Evolutionary conservation across 225 moss, liverwort and hornwort genomes (phyloP), one percentile per base, ranked within the genome.

Genomic region (Physcomitrellopsis africana): DNA sequence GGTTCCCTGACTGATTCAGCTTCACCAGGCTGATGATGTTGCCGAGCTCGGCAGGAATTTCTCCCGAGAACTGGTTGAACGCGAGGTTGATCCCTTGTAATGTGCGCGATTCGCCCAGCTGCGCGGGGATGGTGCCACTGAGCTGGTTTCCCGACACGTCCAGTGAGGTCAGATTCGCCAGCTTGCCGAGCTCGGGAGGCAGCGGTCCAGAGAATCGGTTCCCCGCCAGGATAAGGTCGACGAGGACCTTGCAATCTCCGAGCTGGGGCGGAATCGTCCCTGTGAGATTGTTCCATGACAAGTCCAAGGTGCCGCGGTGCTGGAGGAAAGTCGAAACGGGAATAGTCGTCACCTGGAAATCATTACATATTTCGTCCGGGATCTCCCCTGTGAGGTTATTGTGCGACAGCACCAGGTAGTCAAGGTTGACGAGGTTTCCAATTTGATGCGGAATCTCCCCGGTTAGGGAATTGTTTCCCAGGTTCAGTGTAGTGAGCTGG

Each of bases 271-370:
- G 84, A 53, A 87, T 81, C 55, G 53, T 61, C 54, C 87, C 87
- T 26, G 53, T 76, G 37, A 87, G 67, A 15, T 81, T 66, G 72
- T 87, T 90, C 89, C 89, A 95, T 0, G 95, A 95, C 12, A 95
- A 86, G 63, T 95, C 95, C 57, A 95, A 72, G 0, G 89, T 86
- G 67, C 95, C 95, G 7, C 91, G 95, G 59, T 95, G 95, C 70
- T 93, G 93, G 45, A 93, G 81, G 61, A 93, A 93, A 68, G 90
- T 90, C 3, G 90, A 82, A 14, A 69, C 72, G 0, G 93, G 93
- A 37, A 93, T 87, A 23, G 83, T 69, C 9, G 68, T 59, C 52
- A 83, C 80, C 83, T 83, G 90, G 69, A 91, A 91, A 60, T 83
- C 89, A 8, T 75, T 85, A 69, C 91, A 91, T 48, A 93, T 83